Evolutionary conservation across 495 filamentous ascomycete genomes (phyloP).

Genomic region (Cryomyces minteri): DNA sequence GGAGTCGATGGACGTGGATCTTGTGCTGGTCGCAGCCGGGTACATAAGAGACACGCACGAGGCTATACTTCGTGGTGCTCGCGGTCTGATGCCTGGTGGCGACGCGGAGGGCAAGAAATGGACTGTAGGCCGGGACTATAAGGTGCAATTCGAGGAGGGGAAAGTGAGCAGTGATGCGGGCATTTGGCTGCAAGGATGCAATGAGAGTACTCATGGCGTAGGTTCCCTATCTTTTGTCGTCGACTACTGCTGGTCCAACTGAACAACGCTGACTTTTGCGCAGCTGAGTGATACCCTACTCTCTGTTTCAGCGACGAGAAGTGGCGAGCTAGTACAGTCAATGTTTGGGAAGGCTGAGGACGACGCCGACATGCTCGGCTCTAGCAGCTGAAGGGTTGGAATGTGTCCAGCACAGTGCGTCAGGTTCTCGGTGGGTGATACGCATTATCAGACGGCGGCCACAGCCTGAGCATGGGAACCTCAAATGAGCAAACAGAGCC

Average conservation of each 20-base stretch:
- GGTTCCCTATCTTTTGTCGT: constrained; percentile 17
- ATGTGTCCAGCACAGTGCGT: too few relatives aligned
- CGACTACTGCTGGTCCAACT: neutral
- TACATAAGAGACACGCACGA: constrained; percentile 68
- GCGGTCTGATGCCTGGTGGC: constrained; percentile 38
- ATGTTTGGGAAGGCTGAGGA: constrained; percentile 35
- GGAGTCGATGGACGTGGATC: constrained; percentile 52
- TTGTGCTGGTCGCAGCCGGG: constrained; percentile 73
- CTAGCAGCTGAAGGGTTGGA: too few relatives aligned
- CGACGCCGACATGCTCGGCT: neutral
- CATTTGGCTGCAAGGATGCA: constrained; percentile 89
- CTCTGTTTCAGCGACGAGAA: constrained; percentile 55
- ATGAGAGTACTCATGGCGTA: constrained; percentile 80
- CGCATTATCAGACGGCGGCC: too few relatives aligned
- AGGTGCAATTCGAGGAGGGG: constrained; percentile 43
- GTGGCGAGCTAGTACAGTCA: constrained; percentile 58
- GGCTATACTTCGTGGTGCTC: constrained; percentile 47
- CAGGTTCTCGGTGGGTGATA: too few relatives aligned
- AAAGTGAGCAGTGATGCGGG: constrained; percentile 46
- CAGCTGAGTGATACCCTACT: constrained; percentile 62
- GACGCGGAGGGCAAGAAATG: constrained; percentile 18
- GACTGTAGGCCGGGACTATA: constrained; percentile 48
- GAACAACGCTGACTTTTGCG: neutral
- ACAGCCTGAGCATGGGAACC: too few relatives aligned
- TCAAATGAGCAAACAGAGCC: too few relatives aligned